Percentiles rank a stretch among this genome's conserved stretches.
Evolutionary conservation across 495 filamentous ascomycete genomes (phyloP).

Genomic region (Podospora fimiseda): DNA sequence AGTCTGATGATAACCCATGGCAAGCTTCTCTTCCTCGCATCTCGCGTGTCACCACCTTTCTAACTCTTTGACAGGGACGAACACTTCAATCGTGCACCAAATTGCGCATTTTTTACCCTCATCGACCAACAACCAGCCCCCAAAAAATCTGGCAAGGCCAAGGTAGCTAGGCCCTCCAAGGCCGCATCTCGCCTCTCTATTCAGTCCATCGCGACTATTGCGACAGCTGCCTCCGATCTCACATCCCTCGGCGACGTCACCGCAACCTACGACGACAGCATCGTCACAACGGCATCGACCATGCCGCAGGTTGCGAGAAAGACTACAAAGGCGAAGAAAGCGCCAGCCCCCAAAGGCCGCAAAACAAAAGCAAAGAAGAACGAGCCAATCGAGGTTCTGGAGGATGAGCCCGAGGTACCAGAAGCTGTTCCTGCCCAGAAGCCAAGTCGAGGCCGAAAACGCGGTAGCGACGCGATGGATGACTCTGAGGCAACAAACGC

Average conservation of each 20-base stretch:
- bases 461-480: slow-evolving; percentile 55
- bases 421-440: slow-evolving; percentile 21
- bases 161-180: slow-evolving; percentile 55
- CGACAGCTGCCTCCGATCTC: slow-evolving; percentile 44
- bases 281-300: slow-evolving; percentile 55
- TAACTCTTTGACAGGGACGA: slow-evolving; percentile 59
- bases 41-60: not conserved
- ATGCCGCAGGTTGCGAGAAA: slow-evolving; percentile 49
- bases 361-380: slow-evolving; percentile 56
- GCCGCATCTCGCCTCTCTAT: slow-evolving; percentile 59
- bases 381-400: slow-evolving; percentile 48
- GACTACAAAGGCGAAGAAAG: slow-evolving; percentile 32
- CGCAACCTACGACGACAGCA: slow-evolving; percentile 60
- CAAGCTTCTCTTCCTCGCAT: slow-evolving; percentile 39
- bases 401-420: slow-evolving; percentile 35
- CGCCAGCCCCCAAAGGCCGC: slow-evolving; percentile 29
- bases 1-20: slow-evolving; percentile 81
- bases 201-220: slow-evolving; percentile 56
- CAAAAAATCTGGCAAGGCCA: slow-evolving; percentile 48
- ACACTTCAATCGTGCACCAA: slow-evolving; percentile 68
- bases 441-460: slow-evolving; percentile 53
- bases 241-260: slow-evolving; percentile 46
- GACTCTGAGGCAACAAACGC: slow-evolving; percentile 34
- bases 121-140: slow-evolving; percentile 37
- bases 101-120: slow-evolving; percentile 74